Evolutionary conservation across 768 basidiomycete species (phyloP), one percentile per base, ranked within the genome.

Genomic region (Mycena galopus): DNA sequence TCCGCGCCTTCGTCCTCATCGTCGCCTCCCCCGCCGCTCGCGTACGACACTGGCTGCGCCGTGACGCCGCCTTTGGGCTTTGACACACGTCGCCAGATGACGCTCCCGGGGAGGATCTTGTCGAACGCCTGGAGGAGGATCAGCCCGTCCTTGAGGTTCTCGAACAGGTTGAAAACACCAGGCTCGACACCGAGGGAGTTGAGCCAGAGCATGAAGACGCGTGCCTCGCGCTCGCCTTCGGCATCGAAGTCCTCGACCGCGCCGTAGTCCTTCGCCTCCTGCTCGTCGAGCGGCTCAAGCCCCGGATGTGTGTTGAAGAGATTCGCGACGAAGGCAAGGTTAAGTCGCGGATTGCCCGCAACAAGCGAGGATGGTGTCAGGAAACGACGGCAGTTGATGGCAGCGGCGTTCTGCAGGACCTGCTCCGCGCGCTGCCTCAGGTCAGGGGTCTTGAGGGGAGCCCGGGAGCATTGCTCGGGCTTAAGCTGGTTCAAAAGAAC

Each of bases 231-330:
- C 81, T 99, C 98, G 71, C 98, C 98, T 81, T 99, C 98, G 0
- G 97, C 98, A 73, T 99, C 98, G 77, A 99, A 99, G 84, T 99
- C 98, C 78, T 98, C 97, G 39, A 99, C 89, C 0, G 86, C 90
- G 27, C 94, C 94, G 71, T 95, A 95, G 76, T 94, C 94, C 73
- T 97, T 96, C 6, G 94, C 94, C 80, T 98, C 96, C 79, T 96
- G 90, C 78, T 96, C 96, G 79, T 97, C 96, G 55, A 99, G 89
- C 2, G 97, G 97, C 72, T 90, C 98, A 35, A 99, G 92, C 0
- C 97, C 96, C 0, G 97, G 98, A 83, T 94, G 92, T 2, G 95
- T 99, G 86, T 99, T 99, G 90, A 99, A 99, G 65, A 99, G 89
- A 83, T 99, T 97, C 47, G 98, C 98, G 70, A 98, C 97, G 80